Percentiles rank a stretch among this genome's conserved stretches.
These are phyloP conservation scores for Monosporascus sp. DNA, from an alignment of 2,329 filamentous ascomycete genomes.

Conservation along the genomic window DNA sequence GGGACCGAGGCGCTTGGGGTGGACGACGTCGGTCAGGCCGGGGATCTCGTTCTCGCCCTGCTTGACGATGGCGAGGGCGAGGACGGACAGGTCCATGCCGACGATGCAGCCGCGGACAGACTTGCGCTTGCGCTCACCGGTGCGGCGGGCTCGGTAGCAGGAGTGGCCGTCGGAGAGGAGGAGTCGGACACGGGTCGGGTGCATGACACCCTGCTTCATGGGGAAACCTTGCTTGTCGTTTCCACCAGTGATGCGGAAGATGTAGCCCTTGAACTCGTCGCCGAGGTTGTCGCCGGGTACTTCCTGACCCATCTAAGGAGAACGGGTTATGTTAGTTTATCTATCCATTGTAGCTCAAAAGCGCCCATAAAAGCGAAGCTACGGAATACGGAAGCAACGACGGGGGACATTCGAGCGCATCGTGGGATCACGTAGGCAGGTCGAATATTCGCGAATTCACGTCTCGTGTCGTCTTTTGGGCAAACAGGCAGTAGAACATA, in stretches of 20 bases:
- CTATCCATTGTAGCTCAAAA: conserved; percentile 12
- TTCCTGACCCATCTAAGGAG: conserved; percentile 74
- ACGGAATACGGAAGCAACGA: neutral
- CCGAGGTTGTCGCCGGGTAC: conserved; percentile 91
- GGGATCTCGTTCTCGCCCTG: conserved; percentile 93
- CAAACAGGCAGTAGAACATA: conserved; percentile 40
- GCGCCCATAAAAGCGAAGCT: conserved; percentile 1
- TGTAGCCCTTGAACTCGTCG: conserved; percentile 99
- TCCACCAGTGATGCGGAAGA: conserved; percentile 98
- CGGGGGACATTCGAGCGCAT: neutral
- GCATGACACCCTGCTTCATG: conserved; percentile 99
- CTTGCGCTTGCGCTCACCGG: conserved; percentile 99
- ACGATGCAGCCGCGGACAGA: conserved; percentile 98
- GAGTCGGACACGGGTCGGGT: conserved; percentile 96
- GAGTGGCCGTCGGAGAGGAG: conserved; percentile 95
- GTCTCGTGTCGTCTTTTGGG: too few species aligned
- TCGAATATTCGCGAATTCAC: too few species aligned
- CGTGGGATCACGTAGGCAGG: neutral
- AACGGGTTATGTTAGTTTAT: conserved; percentile 28
- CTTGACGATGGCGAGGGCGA: conserved; percentile 95
- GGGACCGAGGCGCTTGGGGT: conserved; percentile 98
- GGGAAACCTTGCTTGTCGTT: conserved; percentile 99
- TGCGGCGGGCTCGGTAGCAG: conserved; percentile 97
- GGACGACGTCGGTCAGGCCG: conserved; percentile 93
- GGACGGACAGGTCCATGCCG: conserved; percentile 88